phyloP scores from a whole-genome alignment of 2,329 filamentous ascomycete species.

The Colletotrichum sp. region DNA sequence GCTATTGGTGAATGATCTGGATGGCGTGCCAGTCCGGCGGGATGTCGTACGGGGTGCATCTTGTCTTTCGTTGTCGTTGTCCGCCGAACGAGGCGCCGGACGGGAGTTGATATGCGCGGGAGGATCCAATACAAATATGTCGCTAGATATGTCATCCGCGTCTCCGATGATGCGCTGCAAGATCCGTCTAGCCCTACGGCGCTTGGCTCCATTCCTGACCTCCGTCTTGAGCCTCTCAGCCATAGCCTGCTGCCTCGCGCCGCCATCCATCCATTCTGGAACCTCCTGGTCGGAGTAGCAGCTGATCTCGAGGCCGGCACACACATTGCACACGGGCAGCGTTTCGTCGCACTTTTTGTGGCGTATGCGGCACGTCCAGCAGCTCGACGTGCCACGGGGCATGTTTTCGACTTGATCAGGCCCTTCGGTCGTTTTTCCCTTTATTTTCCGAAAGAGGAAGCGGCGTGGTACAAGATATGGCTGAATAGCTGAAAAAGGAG shows the following conservation, averaged over 20 bases:
- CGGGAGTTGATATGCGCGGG: not conserved
- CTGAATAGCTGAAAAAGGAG: not conserved
- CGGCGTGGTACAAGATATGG: not conserved
- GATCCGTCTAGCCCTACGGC: slow-evolving; percentile 45
- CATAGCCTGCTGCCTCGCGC: slow-evolving; percentile 21
- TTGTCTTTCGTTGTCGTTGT: not conserved
- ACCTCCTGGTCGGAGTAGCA: slow-evolving; percentile 58
- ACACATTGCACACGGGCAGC: slow-evolving; percentile 55
- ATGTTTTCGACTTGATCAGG: not conserved
- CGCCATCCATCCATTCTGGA: slow-evolving; percentile 62
- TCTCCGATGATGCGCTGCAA: slow-evolving; percentile 13
- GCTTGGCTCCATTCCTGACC: slow-evolving; percentile 23
- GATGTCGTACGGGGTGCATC: not conserved
- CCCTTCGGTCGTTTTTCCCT: not conserved
- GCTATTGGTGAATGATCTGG: not conserved
- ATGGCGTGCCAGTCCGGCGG: not conserved
- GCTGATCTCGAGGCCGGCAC: slow-evolving; percentile 57
- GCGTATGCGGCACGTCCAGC: slow-evolving; percentile 66
- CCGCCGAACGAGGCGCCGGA: not conserved
- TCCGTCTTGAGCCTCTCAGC: slow-evolving; percentile 22
- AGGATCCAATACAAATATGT: not conserved
- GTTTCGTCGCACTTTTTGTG: slow-evolving; percentile 66
- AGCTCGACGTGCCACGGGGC: slow-evolving; percentile 43
- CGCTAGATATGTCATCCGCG: not conserved
- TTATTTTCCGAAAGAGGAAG: not conserved